Percentiles rank a stretch among this genome's conserved stretches.
Conservation (phyloP, 2,329 filamentous ascomycete genomes). For the Plenodomus tracheiphilus region DNA sequence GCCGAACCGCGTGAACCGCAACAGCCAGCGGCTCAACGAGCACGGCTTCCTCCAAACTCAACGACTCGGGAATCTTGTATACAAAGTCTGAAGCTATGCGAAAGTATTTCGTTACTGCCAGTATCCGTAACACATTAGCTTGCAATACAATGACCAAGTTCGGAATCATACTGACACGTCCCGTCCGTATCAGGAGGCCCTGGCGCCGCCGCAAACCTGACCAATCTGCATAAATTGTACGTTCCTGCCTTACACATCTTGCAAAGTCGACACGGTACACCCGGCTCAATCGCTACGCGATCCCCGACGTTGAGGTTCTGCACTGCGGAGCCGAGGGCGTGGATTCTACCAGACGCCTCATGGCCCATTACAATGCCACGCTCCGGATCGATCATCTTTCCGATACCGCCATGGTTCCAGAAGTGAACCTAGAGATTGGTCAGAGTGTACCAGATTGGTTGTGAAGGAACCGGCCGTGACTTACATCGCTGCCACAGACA, state of each 20-base stretch:
- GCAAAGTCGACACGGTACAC: constrained; percentile 85
- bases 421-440: constrained; percentile 69
- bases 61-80: constrained; percentile 79
- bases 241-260: constrained; percentile 84
- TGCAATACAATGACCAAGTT: too few species aligned
- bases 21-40: constrained; percentile 88
- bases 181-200: constrained; percentile 73
- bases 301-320: constrained; percentile 76
- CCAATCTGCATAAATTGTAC: constrained; percentile 88
- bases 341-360: constrained; percentile 80
- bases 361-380: constrained; percentile 85
- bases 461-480: too few species aligned
- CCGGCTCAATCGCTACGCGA: constrained; percentile 89
- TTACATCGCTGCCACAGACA: constrained; percentile 48
- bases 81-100: constrained; percentile 90
- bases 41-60: constrained; percentile 87
- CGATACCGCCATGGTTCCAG: constrained; percentile 92
- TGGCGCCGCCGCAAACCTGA: constrained; percentile 86
- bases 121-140: too few species aligned
- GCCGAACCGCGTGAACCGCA: constrained; percentile 80
- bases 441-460: neutral
- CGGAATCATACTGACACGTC: constrained; percentile 17
- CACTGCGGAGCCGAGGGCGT: constrained; percentile 78
- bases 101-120: constrained; percentile 74
- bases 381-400: constrained; percentile 78